Base-by-base conservation (phyloP, 2,329 filamentous ascomycete genomes). In the Aspergillus neoniger region DNA sequence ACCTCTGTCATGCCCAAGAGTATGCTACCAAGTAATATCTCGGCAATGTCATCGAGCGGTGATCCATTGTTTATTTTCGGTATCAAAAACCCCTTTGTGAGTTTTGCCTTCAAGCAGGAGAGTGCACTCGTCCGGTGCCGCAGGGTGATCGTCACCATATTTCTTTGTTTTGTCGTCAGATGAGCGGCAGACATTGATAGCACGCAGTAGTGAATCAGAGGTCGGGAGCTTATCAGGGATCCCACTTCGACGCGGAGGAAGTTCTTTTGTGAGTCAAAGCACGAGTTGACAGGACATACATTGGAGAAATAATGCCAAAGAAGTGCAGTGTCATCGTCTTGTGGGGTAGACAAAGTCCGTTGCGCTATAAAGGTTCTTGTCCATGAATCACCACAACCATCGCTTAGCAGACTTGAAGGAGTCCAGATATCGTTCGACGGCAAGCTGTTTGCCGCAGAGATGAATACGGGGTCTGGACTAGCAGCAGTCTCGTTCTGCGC, bases 131-230 rank as follows among this genome's bases (percentile, higher is more conserved):
- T 50, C 12, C 36, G 19, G 28, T 57, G 47, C 17, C 25, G n/a
- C 55, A 50, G 25, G 9, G 55, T 32, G 5, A 28, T 36, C 10
- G 55, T 23, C 19, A 25, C 6, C 54, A 48, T 19, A 14, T 39
- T 17, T 2, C 28, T 12, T n/a, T 30, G 25, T n/a, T 19, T 19
- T 23, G n/a, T 9, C 6, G 54, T 25, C 4, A 56, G n/a, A 28
- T 60, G 58, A 14, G 58, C 58, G 7, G 58, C 58, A 3, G 58
- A 60, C 58, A 60, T 60, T 36, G 58, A 57, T 4, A 60, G 28
- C 12, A 60, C 53, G 17, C 53, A 57, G 39, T 60, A 47, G 21
- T 60, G 52, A 30, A 60, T 47, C 1, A 60, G 53, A 9, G 44
- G 44, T 17, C n/a, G 38, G 9, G 53, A 57, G 17, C 12, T 44